Evolutionary conservation across 2,329 filamentous ascomycete species (phyloP), one percentile per base, ranked within the genome.

Genomic region (Raffaelea ambrosiae): DNA sequence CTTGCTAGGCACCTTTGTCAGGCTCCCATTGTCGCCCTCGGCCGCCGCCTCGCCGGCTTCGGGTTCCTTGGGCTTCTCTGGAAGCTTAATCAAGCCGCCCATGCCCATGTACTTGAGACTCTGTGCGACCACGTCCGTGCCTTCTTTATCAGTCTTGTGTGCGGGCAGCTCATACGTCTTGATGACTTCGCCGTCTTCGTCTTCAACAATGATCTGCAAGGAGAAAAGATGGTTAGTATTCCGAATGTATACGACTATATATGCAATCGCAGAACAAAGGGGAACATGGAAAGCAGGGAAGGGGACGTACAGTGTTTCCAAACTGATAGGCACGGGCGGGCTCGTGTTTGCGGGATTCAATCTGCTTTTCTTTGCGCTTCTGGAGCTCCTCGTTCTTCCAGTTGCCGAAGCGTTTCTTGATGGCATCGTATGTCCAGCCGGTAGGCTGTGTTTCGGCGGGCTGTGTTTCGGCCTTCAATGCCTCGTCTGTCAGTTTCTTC

Each of bases 261-360:
- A n/a, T n/a, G n/a, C n/a, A n/a, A n/a, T n/a, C n/a, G n/a, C n/a
- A n/a, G n/a, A n/a, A 18, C 7, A 18, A 18, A 39, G 18, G 36
- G 36, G 36, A 39, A 31, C 22, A 43, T 21, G 14, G 13, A 11
- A 9, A 26, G 9, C 7, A 14, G 22, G 35, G 4, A 22, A 4
- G 4, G 23, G 19, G 41, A 63, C 76, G 63, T 71, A 81, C 79
- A 40, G 77, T 90, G 61, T 88, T 90, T 53, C 88, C 88, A 59
- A 88, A 91, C 55, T 90, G 86, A 61, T 90, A 94, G 5, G 87
- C 87, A 43, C 84, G 72, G n/a, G 88, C 88, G 13, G 86, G 85
- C 48, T 85, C 84, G 54, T 81, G 75, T 54, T 70, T 76, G 46
- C 77, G 73, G 35, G 72, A 68, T 13, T 55, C 63, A 54, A 83